Percentiles rank a stretch among this genome's conserved stretches.
Evolutionary conservation across 2,329 filamentous ascomycete genomes (phyloP).

Genomic region (Phaeophleospora eucalypticola): DNA sequence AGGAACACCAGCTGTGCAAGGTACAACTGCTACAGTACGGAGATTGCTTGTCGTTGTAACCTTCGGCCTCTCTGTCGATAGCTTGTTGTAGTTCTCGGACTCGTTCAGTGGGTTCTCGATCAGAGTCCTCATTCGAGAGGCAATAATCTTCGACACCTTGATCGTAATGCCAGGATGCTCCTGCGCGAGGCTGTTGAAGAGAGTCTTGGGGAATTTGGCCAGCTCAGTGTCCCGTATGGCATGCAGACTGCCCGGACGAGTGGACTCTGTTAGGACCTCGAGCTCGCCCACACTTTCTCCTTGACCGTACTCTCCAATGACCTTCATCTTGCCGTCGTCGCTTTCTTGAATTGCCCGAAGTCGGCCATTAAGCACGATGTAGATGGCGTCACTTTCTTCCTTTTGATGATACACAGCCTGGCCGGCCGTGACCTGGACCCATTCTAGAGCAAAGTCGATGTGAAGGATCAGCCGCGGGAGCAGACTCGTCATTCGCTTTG

Average conservation of each 20-base stretch:
- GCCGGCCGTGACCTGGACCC: constrained; percentile 93
- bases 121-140: constrained; percentile 84
- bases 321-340: constrained; percentile 74
- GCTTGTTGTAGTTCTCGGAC: constrained; percentile 39
- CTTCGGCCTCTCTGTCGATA: constrained; percentile 54
- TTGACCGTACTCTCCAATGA: constrained; percentile 89
- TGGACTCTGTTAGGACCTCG: constrained; percentile 92
- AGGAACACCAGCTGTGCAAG: constrained; percentile 84
- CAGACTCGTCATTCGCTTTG: constrained; percentile 85
- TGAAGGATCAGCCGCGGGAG: constrained; percentile 86
- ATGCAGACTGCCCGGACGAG: constrained; percentile 83
- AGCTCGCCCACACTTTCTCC: constrained; percentile 96
- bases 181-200: constrained; percentile 96
- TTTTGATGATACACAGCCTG: constrained; percentile 91
- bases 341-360: constrained; percentile 79
- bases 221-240: constrained; percentile 95
- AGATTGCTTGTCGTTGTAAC: constrained; percentile 86
- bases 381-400: constrained; percentile 96
- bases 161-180: constrained; percentile 98
- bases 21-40: constrained; percentile 85
- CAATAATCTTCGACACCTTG: constrained; percentile 98
- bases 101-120: constrained; percentile 71
- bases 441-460: constrained; percentile 97
- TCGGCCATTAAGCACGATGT: constrained; percentile 92
- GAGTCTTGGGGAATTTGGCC: constrained; percentile 88